Percentiles rank a stretch among this genome's conserved stretches.
These are phyloP conservation scores for Mesembryanthemum crystallinum DNA, from an alignment of 148 eudicot genomes.

Conservation along the genomic window DNA sequence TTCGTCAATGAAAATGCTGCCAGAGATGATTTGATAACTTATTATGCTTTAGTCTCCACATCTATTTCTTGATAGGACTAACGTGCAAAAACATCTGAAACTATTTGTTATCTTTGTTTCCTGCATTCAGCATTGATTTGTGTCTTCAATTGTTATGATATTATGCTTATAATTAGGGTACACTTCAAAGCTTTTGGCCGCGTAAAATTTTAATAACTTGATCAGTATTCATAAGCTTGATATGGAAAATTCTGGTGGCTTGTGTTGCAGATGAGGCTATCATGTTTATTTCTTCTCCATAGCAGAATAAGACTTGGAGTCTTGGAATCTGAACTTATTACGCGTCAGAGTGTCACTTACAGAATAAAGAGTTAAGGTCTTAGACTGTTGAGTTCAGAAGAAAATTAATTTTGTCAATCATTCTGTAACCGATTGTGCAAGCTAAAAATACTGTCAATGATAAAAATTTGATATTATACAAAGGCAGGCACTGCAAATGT, in stretches of 20 bases:
- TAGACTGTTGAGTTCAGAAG: not conserved
- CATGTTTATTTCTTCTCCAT: not conserved
- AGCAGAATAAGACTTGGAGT: not conserved
- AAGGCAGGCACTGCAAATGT: not conserved
- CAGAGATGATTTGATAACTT: not conserved
- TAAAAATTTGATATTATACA: not conserved
- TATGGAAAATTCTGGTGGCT: not conserved
- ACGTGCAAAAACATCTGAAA: too few relatives aligned
- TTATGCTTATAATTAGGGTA: not conserved
- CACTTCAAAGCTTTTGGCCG: not conserved
- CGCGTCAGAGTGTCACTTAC: not conserved
- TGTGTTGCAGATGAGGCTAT: not conserved
- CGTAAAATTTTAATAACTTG: not conserved
- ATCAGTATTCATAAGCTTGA: not conserved
- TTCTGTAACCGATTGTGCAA: not conserved
- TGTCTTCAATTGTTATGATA: not conserved
- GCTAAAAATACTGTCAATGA: not conserved
- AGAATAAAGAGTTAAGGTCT: not conserved
- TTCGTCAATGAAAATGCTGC: not conserved
- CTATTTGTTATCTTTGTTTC: not conserved
- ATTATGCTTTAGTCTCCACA: not conserved
- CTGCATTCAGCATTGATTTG: not conserved
- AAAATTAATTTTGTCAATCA: not conserved
- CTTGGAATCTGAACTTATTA: not conserved
- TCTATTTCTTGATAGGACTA: not conserved